Base-by-base conservation (phyloP, 2,329 filamentous ascomycete species). In the Cyanodermella asteris region DNA sequence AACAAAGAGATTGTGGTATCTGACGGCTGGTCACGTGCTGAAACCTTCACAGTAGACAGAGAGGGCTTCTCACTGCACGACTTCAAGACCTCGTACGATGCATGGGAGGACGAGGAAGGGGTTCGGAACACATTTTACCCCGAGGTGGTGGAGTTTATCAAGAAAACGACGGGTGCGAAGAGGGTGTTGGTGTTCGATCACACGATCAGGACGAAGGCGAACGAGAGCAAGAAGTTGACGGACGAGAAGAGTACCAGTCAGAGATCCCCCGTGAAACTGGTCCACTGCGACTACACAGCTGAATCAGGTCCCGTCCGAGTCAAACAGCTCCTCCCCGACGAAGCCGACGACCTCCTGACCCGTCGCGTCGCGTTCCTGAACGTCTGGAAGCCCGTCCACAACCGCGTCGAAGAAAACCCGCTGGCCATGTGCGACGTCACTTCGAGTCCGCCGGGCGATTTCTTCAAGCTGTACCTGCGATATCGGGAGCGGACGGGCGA, bases 231-330 rank as follows among this genome's bases (percentile, higher is more conserved):
- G 28, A 35, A 36, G 18, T 33, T 49, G 20, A 48, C 46, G 8
- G 38, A 46, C 13, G 41, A 48, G 27, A 40, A 36, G 3, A 39
- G 41, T 7, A 45, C 42, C 1, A 32, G 34, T 6, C 42, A 47
- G 25, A 50, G 56, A 17, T 47, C 52, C 5, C 56, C 56, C 3
- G 55, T 59, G 2, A 51, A 53, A 29, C 46, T 56, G n/a, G 55
- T 59, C 3, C 56, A 59, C 34, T 57, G 58, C 38, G 56, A 60
- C 32, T 57, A 59, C 31, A 55, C 54, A 23, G 51, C 53, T 33
- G 36, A 44, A 16, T 55, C 54, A 0, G 43, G 50, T 2, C 47
- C 46, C 6, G 38, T 42, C 13, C 50, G 55, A 9, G 54, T 59
- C 5, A 28, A 38, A 2, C 43, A 53, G 33, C 50, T 60, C 18